A percentile compares a stretch with the other conserved stretches of the same genome.
Conservation (phyloP, 805 yeast species). For the Nematodospora valgi region DNA sequence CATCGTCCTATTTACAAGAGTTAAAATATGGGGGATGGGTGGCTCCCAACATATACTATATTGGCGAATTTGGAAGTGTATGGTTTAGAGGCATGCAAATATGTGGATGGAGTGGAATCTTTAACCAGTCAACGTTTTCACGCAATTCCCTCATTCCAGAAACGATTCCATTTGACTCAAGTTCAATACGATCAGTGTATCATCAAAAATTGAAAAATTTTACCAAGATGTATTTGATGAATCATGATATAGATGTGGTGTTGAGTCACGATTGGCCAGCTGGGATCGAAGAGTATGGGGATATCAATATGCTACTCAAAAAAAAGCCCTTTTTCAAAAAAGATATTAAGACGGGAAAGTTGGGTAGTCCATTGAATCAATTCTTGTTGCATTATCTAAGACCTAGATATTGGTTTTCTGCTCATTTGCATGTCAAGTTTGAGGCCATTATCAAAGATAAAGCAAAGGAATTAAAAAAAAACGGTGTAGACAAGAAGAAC, state of each 20-base stretch:
- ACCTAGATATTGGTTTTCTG: slow-evolving; percentile 82
- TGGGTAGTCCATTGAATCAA: slow-evolving; percentile 74
- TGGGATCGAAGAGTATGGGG: slow-evolving; percentile 66
- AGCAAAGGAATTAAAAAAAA: slow-evolving; percentile 8
- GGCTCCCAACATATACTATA: slow-evolving; percentile 78
- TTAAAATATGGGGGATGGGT: slow-evolving; percentile 89
- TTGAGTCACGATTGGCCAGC: slow-evolving; percentile 95
- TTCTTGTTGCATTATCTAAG: slow-evolving; percentile 47
- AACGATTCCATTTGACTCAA: slow-evolving; percentile 41
- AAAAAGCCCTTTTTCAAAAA: slow-evolving; percentile 63
- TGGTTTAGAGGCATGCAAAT: slow-evolving; percentile 76
- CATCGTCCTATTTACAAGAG: slow-evolving; percentile 72
- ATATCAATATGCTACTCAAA: slow-evolving; percentile 45
- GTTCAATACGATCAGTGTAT: slow-evolving; percentile 56
- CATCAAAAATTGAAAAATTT: slow-evolving; percentile 70
- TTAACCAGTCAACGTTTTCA: slow-evolving; percentile 38
- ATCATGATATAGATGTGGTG: slow-evolving; percentile 47
- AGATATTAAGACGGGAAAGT: slow-evolving; percentile 55
- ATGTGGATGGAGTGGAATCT: slow-evolving; percentile 85
- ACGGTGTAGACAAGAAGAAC: slow-evolving; percentile 9
- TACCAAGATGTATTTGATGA: slow-evolving; percentile 48
- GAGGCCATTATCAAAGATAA: slow-evolving; percentile 45
- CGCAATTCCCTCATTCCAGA: slow-evolving; percentile 44
- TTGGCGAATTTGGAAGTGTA: slow-evolving; percentile 75
- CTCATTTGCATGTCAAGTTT: slow-evolving; percentile 80